These are phyloP conservation scores for Nakazawaea sp. DNA, from an alignment of 805 yeast species.

Conservation along the genomic window DNA sequence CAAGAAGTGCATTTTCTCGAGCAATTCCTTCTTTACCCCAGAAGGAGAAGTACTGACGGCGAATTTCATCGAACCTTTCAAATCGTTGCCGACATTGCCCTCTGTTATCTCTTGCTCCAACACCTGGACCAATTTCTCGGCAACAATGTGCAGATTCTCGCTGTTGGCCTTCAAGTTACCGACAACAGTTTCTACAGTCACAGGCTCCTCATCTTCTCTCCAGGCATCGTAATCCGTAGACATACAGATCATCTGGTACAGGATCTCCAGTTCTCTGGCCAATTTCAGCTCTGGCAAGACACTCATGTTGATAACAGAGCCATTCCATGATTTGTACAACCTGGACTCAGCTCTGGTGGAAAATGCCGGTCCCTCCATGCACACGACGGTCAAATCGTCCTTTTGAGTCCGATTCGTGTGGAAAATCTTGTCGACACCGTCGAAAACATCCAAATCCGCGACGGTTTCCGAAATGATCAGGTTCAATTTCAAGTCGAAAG, in stretches of 20 bases:
- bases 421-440: constrained; percentile 37
- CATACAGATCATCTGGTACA: constrained; percentile 98
- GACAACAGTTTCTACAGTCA: constrained; percentile 95
- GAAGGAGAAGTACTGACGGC: constrained; percentile 72
- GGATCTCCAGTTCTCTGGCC: constrained; percentile 95
- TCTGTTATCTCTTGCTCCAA: constrained; percentile 55
- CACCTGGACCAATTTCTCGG: constrained; percentile 59
- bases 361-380: constrained; percentile 99
- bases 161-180: constrained; percentile 84
- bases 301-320: constrained; percentile 94
- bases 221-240: constrained; percentile 98
- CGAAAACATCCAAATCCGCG: constrained; percentile 36
- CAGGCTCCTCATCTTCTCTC: constrained; percentile 94
- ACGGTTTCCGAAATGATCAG: constrained; percentile 53
- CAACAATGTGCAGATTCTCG: constrained; percentile 75
- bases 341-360: constrained; percentile 94
- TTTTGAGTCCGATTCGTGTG: constrained; percentile 63
- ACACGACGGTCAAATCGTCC: constrained; percentile 76
- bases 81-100: constrained; percentile 62
- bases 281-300: constrained; percentile 95
- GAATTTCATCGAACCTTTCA: constrained; percentile 71
- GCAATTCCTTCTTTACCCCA: constrained; percentile 66
- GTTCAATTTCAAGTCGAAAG: constrained; percentile 75
- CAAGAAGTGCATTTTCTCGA: constrained; percentile 76
- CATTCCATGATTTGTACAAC: constrained; percentile 84